These are phyloP conservation scores for Erythrophleum fordii DNA, from an alignment of 306 rosid genomes.

Conservation along the genomic window DNA sequence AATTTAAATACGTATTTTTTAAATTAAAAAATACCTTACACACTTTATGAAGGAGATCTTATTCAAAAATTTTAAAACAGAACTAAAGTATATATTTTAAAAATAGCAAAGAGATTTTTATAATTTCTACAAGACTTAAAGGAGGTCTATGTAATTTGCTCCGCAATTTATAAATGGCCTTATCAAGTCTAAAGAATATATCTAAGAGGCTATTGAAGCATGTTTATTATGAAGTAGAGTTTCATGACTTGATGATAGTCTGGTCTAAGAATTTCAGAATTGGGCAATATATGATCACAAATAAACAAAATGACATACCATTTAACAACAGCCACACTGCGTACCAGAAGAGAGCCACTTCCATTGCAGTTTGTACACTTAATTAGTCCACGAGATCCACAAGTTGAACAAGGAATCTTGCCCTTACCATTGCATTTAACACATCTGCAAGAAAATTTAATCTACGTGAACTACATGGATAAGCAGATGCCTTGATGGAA, in stretches of 20 bases:
- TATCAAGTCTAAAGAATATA: conserved; percentile 17
- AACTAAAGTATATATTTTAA: no score
- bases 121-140: no score
- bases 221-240: not conserved
- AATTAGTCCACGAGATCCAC: conserved; percentile 85
- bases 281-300: conserved; percentile 13
- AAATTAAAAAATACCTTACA: no score
- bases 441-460: conserved; percentile 70
- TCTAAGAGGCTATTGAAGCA: not conserved
- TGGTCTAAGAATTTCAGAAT: not conserved
- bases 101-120: no score
- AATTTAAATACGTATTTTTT: no score
- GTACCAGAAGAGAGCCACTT: conserved; percentile 77
- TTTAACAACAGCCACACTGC: conserved; percentile 64
- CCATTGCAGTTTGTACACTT: conserved; percentile 71
- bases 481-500: conserved; percentile 26
- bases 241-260: conserved; percentile 2
- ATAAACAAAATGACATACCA: conserved; percentile 62
- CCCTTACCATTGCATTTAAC: conserved; percentile 83
- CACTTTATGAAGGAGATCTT: no score
- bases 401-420: conserved; percentile 77
- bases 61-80: no score
- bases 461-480: conserved; percentile 19
- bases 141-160: no score
- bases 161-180: not conserved